Percentiles rank a stretch among this genome's conserved stretches.
Conservation (phyloP, 2,329 filamentous ascomycete genomes). For the Lasiodiplodia gonubiensis region DNA sequence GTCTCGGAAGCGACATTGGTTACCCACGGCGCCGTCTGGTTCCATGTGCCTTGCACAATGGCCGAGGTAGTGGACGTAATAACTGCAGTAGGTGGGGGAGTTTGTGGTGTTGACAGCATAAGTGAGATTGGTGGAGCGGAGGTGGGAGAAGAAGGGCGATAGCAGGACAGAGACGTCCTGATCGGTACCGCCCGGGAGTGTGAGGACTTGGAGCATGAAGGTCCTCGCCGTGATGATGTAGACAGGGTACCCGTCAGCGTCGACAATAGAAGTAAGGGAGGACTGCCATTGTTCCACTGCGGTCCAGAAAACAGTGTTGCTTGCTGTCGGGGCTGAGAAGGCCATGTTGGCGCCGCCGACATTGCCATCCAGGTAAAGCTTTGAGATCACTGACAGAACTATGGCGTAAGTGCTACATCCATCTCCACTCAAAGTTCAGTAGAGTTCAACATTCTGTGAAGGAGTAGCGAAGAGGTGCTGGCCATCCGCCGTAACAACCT, state of each 20-base stretch:
- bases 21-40: not conserved
- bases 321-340: slow-evolving; percentile 9
- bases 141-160: slow-evolving; percentile 34
- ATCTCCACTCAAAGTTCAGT: slow-evolving; percentile 44
- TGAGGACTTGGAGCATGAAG: not conserved
- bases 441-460: slow-evolving; percentile 40
- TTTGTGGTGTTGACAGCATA: slow-evolving; percentile 35
- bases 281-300: not conserved
- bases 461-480: slow-evolving; percentile 36
- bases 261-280: not conserved
- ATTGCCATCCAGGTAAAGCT: slow-evolving; percentile 35
- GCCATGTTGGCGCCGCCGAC: slow-evolving; percentile 37
- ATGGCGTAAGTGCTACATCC: slow-evolving; percentile 42
- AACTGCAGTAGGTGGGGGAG: slow-evolving; percentile 36
- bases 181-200: not conserved
- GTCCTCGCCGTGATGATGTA: not conserved
- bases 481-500: slow-evolving; percentile 42
- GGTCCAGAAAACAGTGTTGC: not conserved
- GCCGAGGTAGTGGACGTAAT: slow-evolving; percentile 31
- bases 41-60: not conserved
- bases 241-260: not conserved
- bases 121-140: slow-evolving; percentile 34
- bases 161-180: slow-evolving; percentile 18
- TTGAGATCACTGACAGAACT: slow-evolving; percentile 40
- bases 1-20: not conserved